Base-by-base conservation (phyloP, 1,284 basidiomycete species). In the Sphaerobolus stellatus region DNA sequence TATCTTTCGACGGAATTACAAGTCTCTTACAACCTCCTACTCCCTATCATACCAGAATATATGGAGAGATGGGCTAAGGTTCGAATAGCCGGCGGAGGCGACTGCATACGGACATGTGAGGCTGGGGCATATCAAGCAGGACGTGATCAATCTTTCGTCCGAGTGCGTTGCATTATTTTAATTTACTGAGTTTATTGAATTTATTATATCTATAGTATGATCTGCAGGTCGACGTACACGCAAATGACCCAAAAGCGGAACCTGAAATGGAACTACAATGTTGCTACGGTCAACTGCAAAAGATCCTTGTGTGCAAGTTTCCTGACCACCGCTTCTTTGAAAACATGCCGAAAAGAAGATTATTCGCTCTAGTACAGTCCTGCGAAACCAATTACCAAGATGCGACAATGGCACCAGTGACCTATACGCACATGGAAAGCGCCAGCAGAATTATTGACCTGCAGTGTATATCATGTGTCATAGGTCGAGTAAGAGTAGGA, bases 281-380 rank as follows among this genome's bases (percentile, higher is more conserved):
- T 41, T 51, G 38, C 36, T 51, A 51, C 29, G 49, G 33, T 24
- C 33, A 51, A 29, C n/a, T 51, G 8, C 13, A 41, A 5, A n/a
- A 18, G n/a, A 41, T 51, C 25, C 33, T 51, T 14, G 33, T 27
- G 14, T 27, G 11, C 28, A 16, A 31, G 41, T 25, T 51, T 9
- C 49, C 49, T n/a, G 38, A 18, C 1, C n/a, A 36, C 33, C 18
- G 29, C 16, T 20, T 40, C 33, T 47, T 47, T 14, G 28, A 34
- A 18, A 2, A n/a, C 30, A 30, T n/a, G 29, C 16, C 33, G 27
- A 16, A 6, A 34, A 25, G 22, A 2, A 6, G 38, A 38, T 24
- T 51, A 8, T 34, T 38, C 3, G 49, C 49, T n/a, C 6, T 41
- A 7, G 34, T 51, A 11, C 24, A 40, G 18, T 16, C 9, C 33